Conservation (phyloP, 106 monocot species). For the Iris macrosiphon region DNA sequence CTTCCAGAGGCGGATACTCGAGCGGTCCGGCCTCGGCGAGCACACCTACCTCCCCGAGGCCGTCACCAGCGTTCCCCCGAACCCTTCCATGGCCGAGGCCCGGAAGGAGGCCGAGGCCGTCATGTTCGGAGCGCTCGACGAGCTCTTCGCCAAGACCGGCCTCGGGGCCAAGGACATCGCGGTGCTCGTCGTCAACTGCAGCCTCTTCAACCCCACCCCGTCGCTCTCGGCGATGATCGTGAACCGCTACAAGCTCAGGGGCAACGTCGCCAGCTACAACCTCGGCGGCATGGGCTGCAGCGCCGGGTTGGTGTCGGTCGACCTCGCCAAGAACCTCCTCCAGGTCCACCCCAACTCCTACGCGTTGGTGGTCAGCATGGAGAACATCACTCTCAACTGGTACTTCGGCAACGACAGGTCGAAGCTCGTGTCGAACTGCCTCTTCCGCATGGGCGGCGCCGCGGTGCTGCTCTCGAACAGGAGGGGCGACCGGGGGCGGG, state of each 20-base stretch:
- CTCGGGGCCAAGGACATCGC: constrained; percentile 26
- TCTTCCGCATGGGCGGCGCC: constrained; percentile 30
- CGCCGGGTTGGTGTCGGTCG: constrained; percentile 29
- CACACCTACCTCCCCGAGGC: constrained; percentile 26
- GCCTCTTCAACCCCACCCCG: constrained; percentile 38
- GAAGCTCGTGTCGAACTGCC: constrained; percentile 29
- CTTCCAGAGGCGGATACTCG: constrained; percentile 24
- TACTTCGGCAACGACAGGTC: constrained; percentile 24
- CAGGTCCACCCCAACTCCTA: constrained; percentile 16
- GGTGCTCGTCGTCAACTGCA: constrained; percentile 30
- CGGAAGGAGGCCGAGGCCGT: constrained; percentile 18
- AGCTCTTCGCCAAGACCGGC: constrained; percentile 23
- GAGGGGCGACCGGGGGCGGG: constrained; percentile 8
- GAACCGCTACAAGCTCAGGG: constrained; percentile 33
- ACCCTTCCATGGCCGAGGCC: constrained; percentile 1
- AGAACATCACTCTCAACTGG: constrained; percentile 33
- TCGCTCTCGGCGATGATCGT: constrained; percentile 31
- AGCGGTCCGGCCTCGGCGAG: constrained; percentile 28
- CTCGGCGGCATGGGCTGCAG: constrained; percentile 37
- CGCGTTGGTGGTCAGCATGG: constrained; percentile 26
- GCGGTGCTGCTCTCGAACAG: constrained; percentile 22
- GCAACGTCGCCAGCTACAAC: constrained; percentile 24
- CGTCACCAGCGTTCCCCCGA: constrained; percentile 7
- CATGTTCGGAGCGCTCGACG: constrained; percentile 34
- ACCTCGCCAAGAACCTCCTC: constrained; percentile 26